Conservation (phyloP, 1,284 basidiomycete genomes). For the Tausonia pullulans region DNA sequence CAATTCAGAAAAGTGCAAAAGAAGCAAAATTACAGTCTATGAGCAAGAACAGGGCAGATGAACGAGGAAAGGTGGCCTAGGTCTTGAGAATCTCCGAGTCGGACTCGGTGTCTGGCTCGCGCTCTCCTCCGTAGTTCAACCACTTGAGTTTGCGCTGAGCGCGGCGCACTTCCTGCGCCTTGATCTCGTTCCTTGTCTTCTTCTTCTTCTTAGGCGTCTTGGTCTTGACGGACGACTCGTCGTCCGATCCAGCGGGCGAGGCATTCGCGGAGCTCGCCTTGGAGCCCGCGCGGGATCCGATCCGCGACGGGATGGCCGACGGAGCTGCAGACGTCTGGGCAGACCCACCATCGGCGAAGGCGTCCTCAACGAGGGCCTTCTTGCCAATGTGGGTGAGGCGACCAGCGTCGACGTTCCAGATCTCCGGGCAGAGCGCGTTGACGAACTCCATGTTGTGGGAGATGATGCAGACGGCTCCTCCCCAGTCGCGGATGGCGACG, state of each 20-base stretch:
- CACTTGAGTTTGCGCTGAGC: constrained; percentile 68
- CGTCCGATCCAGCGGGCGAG: constrained; percentile 37
- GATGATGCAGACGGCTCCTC: constrained; percentile 92
- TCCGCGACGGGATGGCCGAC: constrained; percentile 44
- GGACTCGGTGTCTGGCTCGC: constrained; percentile 32
- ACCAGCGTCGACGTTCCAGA: constrained; percentile 69
- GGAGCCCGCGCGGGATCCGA: constrained; percentile 28
- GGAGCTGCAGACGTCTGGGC: constrained; percentile 52
- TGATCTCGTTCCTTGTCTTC: constrained; percentile 76
- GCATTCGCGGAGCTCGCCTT: constrained; percentile 30
- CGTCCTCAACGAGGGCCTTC: constrained; percentile 67
- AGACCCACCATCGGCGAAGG: constrained; percentile 32
- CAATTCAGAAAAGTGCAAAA: not conserved
- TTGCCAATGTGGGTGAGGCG: constrained; percentile 81
- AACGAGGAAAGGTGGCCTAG: not conserved
- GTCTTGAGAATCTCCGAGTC: not conserved
- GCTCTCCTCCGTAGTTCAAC: constrained; percentile 61
- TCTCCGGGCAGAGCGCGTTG: constrained; percentile 61
- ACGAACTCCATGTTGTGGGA: constrained; percentile 91
- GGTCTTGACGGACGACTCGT: constrained; percentile 32
- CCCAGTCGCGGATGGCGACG: constrained; percentile 93
- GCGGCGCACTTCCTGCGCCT: constrained; percentile 73
- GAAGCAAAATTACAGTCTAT: not conserved
- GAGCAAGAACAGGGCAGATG: not conserved
- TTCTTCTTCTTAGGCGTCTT: constrained; percentile 65